Percentiles rank a stretch among this genome's conserved stretches.
Evolutionary conservation across 495 filamentous ascomycete species (phyloP).

Genomic region (Aspergillus nidulans): DNA sequence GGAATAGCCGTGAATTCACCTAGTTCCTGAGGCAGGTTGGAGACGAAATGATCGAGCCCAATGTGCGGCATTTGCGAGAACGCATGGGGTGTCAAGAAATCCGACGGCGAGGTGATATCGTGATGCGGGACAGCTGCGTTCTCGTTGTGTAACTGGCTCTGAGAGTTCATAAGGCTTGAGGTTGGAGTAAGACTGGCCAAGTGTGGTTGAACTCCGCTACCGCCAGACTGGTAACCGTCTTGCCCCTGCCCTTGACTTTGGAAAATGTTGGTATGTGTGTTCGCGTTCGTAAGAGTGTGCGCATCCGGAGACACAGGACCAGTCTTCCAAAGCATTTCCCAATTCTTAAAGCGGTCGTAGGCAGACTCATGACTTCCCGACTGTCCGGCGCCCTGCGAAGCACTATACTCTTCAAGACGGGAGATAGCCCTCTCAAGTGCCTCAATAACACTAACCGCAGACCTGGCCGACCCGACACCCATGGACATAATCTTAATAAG

Average conservation of each 20-base stretch:
- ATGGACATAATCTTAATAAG: conserved; percentile 51
- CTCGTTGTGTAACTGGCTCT: conserved; percentile 11
- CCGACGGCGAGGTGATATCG: conserved; percentile 24
- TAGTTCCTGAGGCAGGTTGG: conserved; percentile 44
- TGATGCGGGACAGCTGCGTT: conserved; percentile 21
- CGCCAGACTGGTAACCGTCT: conserved; percentile 17
- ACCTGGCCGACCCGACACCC: conserved; percentile 46
- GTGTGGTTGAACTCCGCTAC: conserved; percentile 20
- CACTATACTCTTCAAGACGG: conserved; percentile 41
- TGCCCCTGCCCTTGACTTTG: not conserved
- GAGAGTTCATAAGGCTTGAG: conserved; percentile 10
- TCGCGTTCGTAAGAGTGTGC: not conserved
- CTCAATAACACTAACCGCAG: conserved; percentile 49
- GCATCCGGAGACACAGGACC: conserved; percentile 39
- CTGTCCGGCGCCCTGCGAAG: conserved; percentile 31
- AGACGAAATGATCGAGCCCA: conserved; percentile 44
- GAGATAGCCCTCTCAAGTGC: conserved; percentile 46
- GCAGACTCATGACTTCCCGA: conserved; percentile 36
- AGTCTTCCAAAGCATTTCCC: conserved; percentile 51
- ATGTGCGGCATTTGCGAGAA: conserved; percentile 37
- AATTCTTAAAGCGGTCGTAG: conserved; percentile 49
- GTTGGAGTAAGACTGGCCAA: conserved; percentile 16
- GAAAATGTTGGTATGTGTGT: conserved; percentile 1
- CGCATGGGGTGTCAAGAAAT: conserved; percentile 29
- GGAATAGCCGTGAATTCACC: conserved; percentile 46